These are phyloP conservation scores for Cinnamomum chago DNA, from an alignment of 164 flowering plant species.

Conservation along the genomic window DNA sequence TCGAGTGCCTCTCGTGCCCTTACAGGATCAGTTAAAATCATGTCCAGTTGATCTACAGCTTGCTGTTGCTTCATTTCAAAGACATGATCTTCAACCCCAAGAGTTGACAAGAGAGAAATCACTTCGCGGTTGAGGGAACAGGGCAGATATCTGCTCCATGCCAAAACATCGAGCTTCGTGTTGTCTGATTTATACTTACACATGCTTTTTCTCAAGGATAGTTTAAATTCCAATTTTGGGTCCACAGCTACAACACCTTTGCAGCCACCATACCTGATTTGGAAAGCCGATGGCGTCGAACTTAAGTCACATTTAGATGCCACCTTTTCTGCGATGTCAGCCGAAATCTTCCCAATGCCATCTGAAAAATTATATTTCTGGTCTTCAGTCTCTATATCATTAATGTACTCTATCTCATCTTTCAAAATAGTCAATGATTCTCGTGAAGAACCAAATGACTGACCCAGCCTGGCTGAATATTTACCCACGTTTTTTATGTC, in stretches of 20 bases:
- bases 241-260: constrained; percentile 95
- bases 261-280: constrained; percentile 81
- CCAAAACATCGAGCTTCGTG: constrained; percentile 63
- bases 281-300: constrained; percentile 75
- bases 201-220: constrained; percentile 80
- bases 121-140: constrained; percentile 81
- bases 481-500: constrained; percentile 77
- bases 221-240: constrained; percentile 48
- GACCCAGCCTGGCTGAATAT: constrained; percentile 91
- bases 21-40: constrained; percentile 51
- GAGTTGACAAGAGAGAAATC: constrained; percentile 81
- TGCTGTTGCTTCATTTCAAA: constrained; percentile 66
- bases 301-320: constrained; percentile 55
- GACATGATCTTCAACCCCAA: constrained; percentile 60
- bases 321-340: constrained; percentile 56
- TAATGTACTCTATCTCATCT: constrained; percentile 50
- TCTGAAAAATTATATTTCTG: constrained; percentile 70
- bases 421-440: constrained; percentile 57
- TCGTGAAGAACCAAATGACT: constrained; percentile 76
- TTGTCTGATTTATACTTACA: constrained; percentile 55
- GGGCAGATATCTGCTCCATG: constrained; percentile 73
- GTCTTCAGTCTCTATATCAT: constrained; percentile 43
- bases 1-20: constrained; percentile 64
- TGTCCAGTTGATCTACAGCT: constrained; percentile 50
- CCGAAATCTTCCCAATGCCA: constrained; percentile 96